Percentiles rank a stretch among this genome's conserved stretches.
phyloP scores from a whole-genome alignment of 2,329 filamentous ascomycete genomes.

The Zelopaecilomyces penicillatus region DNA sequence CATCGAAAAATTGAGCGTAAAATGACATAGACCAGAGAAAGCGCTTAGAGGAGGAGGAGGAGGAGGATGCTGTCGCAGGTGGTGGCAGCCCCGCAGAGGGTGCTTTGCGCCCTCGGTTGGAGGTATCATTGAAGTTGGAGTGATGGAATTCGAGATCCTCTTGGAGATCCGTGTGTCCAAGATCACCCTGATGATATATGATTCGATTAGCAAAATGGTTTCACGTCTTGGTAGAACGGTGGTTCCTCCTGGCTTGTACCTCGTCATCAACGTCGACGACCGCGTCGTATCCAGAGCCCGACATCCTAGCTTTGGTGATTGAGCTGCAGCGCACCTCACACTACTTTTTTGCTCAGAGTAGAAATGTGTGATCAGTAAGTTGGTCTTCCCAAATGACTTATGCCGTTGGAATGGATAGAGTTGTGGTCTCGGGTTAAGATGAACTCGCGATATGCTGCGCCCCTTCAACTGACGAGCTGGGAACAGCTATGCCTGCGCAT shows the following conservation, averaged over 20 bases:
- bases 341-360: too few relatives aligned
- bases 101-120: constrained; percentile 40
- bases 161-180: constrained; percentile 95
- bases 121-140: constrained; percentile 67
- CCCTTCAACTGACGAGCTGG: too few relatives aligned
- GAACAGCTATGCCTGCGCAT: too few relatives aligned
- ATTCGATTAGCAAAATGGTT: constrained; percentile 11
- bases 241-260: constrained; percentile 37
- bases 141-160: constrained; percentile 99
- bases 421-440: too few relatives aligned
- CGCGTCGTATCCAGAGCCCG: constrained; percentile 87
- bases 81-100: constrained; percentile 45
- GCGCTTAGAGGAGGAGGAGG: constrained; percentile 56
- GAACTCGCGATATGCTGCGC: too few relatives aligned
- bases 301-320: constrained; percentile 43
- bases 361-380: too few relatives aligned
- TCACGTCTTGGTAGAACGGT: too few relatives aligned
- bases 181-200: constrained; percentile 63
- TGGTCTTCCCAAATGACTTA: too few relatives aligned
- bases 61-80: constrained; percentile 44
- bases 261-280: constrained; percentile 97
- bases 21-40: constrained; percentile 89
- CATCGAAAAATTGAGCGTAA: constrained; percentile 98
- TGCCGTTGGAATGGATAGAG: too few relatives aligned
- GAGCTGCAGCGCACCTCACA: too few relatives aligned